Evolutionary conservation across 805 yeast genomes (phyloP).

Genomic region (Lachancea sp.): DNA sequence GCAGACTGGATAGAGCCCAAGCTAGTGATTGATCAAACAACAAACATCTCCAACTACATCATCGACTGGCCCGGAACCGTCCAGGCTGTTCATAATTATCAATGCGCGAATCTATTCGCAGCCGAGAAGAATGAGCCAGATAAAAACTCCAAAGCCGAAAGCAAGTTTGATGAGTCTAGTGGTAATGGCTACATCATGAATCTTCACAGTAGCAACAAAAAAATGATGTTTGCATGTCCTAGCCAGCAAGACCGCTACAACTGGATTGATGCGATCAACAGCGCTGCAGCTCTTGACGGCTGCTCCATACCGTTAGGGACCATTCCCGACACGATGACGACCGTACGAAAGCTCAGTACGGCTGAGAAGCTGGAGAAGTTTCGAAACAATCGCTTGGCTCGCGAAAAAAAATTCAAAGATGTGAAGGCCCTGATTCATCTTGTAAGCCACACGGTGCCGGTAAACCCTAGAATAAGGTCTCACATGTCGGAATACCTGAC

Average conservation of each 20-base stretch:
- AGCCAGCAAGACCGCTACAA: conserved; percentile 42
- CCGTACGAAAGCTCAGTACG: conserved; percentile 22
- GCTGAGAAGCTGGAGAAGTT: conserved; percentile 34
- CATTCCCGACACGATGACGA: conserved; percentile 27
- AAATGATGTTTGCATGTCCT: conserved; percentile 38
- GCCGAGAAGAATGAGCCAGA: neutral
- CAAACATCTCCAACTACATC: conserved; percentile 26
- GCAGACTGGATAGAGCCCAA: conserved; percentile 31
- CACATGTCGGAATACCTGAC: conserved; percentile 40
- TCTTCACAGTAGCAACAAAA: conserved; percentile 38
- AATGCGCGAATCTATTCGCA: conserved; percentile 20
- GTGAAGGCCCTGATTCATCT: conserved; percentile 34
- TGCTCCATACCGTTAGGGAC: conserved; percentile 19
- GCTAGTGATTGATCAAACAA: conserved; percentile 17
- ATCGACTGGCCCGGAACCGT: conserved; percentile 26
- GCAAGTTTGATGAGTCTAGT: conserved; percentile 10
- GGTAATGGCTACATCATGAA: conserved; percentile 26
- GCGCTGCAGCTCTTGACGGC: conserved; percentile 23
- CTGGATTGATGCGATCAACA: conserved; percentile 48
- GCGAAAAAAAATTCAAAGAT: conserved; percentile 34
- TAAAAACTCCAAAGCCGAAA: neutral
- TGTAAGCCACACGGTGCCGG: conserved; percentile 46
- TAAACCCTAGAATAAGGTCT: conserved; percentile 48
- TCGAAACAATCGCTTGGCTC: conserved; percentile 30
- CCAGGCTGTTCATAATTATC: conserved; percentile 12